A percentile compares a stretch with the other conserved stretches of the same genome.
phyloP scores from a whole-genome alignment of 2,329 filamentous ascomycete genomes.

The Phaeosphaeriaceae sp. region DNA sequence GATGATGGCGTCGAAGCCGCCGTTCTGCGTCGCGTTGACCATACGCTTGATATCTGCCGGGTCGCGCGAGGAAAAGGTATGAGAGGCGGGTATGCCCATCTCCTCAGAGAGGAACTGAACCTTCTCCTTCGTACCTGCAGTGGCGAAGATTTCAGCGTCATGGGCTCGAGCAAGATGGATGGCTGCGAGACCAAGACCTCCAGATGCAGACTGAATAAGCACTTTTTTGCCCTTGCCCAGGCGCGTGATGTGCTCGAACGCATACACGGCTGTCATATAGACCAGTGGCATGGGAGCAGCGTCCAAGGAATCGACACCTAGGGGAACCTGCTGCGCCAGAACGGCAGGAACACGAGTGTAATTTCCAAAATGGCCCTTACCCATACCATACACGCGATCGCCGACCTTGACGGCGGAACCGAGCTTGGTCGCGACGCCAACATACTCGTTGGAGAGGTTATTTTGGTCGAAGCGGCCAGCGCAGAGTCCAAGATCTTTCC shows the following conservation, averaged over 20 bases:
- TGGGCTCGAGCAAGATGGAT: constrained; percentile 21
- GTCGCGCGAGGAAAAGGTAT: constrained; percentile 41
- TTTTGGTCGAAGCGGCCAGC: constrained; percentile 24
- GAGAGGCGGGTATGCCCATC: too few species aligned
- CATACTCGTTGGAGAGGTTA: constrained; percentile 7
- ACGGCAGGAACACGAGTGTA: constrained; percentile 11
- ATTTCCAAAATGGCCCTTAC: constrained; percentile 31
- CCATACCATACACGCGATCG: constrained; percentile 25
- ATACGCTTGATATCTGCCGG: neutral
- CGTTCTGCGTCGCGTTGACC: constrained; percentile 4
- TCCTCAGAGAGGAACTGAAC: constrained; percentile 19
- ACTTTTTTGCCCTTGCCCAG: constrained; percentile 21
- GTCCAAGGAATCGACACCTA: constrained; percentile 19
- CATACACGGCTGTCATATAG: constrained; percentile 13
- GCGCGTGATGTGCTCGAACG: constrained; percentile 4
- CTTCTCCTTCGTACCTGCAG: constrained; percentile 24
- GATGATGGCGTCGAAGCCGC: constrained; percentile 37
- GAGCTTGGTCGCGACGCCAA: constrained; percentile 19
- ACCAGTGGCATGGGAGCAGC: constrained; percentile 4
- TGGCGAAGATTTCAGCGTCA: constrained; percentile 35
- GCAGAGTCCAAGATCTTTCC: constrained; percentile 22
- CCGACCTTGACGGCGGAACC: constrained; percentile 21
- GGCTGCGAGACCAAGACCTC: constrained; percentile 25
- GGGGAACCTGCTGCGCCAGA: constrained; percentile 6
- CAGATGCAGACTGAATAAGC: constrained; percentile 7